Percentiles rank a stretch among this genome's conserved stretches.
These are phyloP conservation scores for Erysiphe pulchra DNA, from an alignment of 2,329 filamentous ascomycete genomes.

Conservation along the genomic window DNA sequence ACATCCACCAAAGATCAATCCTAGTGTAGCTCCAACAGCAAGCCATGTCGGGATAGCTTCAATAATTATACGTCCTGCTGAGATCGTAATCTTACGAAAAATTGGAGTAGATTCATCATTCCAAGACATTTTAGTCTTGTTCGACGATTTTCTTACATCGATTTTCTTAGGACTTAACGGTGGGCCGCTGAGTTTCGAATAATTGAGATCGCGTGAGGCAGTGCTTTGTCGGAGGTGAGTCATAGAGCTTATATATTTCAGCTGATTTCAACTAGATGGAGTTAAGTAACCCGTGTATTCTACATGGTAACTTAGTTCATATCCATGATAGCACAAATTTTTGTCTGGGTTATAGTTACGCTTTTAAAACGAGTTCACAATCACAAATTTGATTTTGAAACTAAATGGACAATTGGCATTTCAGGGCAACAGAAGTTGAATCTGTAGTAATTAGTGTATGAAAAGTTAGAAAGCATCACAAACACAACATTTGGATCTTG, in stretches of 20 bases:
- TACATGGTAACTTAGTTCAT: too few species aligned
- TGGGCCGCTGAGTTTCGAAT: constrained; percentile 16
- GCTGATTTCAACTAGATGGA: too few species aligned
- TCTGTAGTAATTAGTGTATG: too few species aligned
- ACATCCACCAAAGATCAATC: constrained; percentile 83
- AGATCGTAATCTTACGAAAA: constrained; percentile 23
- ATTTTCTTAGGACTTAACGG: constrained; percentile 22
- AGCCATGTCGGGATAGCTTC: constrained; percentile 37
- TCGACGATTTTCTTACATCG: constrained; percentile 25
- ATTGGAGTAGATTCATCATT: constrained; percentile 25
- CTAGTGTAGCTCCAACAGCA: constrained; percentile 40
- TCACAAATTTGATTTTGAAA: too few species aligned
- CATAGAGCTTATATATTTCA: constrained; percentile 15
- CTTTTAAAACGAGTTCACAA: too few species aligned
- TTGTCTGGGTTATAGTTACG: too few species aligned
- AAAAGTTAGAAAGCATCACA: too few species aligned
- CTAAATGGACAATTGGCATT: too few species aligned
- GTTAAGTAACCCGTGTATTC: too few species aligned
- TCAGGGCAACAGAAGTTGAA: too few species aligned
- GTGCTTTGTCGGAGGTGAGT: constrained; percentile 20
- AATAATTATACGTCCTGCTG: constrained; percentile 26
- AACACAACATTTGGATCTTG: too few species aligned
- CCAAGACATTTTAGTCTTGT: constrained; percentile 28
- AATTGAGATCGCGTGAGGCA: constrained; percentile 18
- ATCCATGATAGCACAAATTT: too few species aligned